Base-by-base conservation (phyloP, 164 flowering plant genomes). In the Platanus orientalis region DNA sequence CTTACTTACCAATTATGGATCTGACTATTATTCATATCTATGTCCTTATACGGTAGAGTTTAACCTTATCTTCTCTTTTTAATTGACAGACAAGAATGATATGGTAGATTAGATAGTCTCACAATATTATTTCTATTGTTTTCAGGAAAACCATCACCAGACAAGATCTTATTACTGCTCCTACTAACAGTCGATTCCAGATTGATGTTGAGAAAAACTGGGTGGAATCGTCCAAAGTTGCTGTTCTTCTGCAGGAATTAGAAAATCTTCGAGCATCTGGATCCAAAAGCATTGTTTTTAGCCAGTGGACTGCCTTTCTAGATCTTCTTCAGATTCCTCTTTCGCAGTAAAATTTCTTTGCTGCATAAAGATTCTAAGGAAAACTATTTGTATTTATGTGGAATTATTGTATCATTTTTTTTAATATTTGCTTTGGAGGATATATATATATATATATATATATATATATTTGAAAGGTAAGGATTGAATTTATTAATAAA, bases 251-350 rank as follows among this genome's bases (percentile, higher is more conserved):
- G 76, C 75, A 48, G 60, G 96, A 94, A 69, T 82, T 94, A 54
- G 84, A 89, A 77, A 68, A n/a, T 58, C 80, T 85, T 53, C 83
- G 85, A 28, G 66, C 69, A 3, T 76, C 82, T 19, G 91, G 95
- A 51, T 81, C 97, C 50, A 94, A 94, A 79, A 90, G 97, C 78
- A 91, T 94, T 66, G 76, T 94, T 50, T 90, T 91, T 64, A 94
- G 99, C 79, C 99, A 94, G 77, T 94, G 99, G 99, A 94, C 99
- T 65, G 96, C 96, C 36, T 94, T 94, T 79, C 69, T 94, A 26
- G 99, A 94, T 69, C 90, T 94, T 66, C 67, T 94, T 73, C 89
- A 94, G 73, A 82, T 91, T 78, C 89, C 99, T 73, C 87, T 94
- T 68, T 79, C 93, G 57, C 76, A 96, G 99, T 94, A 76, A 64